A percentile compares a stretch with the other conserved stretches of the same genome.
Conservation (phyloP, 1,284 basidiomycete genomes). For the Ceratobasidium sp. region DNA sequence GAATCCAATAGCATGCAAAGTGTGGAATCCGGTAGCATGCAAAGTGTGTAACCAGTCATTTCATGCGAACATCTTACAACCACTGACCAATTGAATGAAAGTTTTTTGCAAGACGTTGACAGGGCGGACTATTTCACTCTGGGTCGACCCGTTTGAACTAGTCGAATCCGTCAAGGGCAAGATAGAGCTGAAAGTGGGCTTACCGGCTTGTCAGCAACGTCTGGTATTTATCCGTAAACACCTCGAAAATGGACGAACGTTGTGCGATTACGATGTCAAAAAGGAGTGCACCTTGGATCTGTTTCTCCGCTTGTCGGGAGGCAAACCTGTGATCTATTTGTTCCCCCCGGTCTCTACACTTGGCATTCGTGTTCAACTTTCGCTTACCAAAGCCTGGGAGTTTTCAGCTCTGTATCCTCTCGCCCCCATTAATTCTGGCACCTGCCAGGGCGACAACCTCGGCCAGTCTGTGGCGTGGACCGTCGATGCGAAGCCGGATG, state of each 20-base stretch:
- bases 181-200: constrained; percentile 95
- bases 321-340: constrained; percentile 50
- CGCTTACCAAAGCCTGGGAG: constrained; percentile 50
- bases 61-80: too few species aligned
- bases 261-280: not conserved
- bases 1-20: too few species aligned
- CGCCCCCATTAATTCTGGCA: constrained; percentile 8
- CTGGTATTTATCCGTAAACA: constrained; percentile 99
- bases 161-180: constrained; percentile 98
- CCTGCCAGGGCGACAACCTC: not conserved
- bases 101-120: too few species aligned
- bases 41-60: too few species aligned
- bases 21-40: too few species aligned
- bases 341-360: constrained; percentile 29
- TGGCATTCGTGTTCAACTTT: constrained; percentile 48
- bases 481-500: constrained; percentile 51
- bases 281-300: not conserved
- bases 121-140: too few species aligned
- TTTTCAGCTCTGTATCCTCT: constrained; percentile 51
- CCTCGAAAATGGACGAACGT: constrained; percentile 77
- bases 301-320: constrained; percentile 3
- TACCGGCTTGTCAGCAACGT: constrained; percentile 57
- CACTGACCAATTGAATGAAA: too few species aligned
- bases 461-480: constrained; percentile 51
- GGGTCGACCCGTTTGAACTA: constrained; percentile 62